Evolutionary conservation across 306 rosid genomes (phyloP).

Genomic region (Cucurbita maxima): DNA sequence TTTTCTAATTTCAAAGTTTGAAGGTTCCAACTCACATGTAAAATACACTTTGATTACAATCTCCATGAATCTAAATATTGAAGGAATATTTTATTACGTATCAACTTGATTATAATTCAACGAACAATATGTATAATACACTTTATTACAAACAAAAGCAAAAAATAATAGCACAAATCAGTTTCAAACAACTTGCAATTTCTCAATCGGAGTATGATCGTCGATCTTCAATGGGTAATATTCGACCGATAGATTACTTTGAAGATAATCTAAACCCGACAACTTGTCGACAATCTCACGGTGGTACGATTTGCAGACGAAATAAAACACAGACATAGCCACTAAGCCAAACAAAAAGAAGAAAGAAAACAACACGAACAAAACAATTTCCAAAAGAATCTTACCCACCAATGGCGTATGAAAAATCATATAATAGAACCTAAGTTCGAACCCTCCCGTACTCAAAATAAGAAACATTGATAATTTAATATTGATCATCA

Average conservation of each 20-base stretch:
- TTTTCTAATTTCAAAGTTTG: background rate
- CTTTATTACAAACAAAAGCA: background rate
- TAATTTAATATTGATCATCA: slow-evolving; percentile 14
- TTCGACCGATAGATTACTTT: slow-evolving; percentile 9
- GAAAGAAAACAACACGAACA: slow-evolving; percentile 17
- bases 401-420: slow-evolving; percentile 13
- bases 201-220: slow-evolving; percentile 34
- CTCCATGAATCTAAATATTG: too few relatives aligned
- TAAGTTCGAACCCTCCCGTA: background rate
- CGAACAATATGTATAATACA: background rate
- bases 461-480: background rate
- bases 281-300: slow-evolving; percentile 48
- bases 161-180: background rate
- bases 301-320: slow-evolving; percentile 72
- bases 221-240: slow-evolving; percentile 37
- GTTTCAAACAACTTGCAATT: background rate
- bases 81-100: too few relatives aligned
- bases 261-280: slow-evolving; percentile 39
- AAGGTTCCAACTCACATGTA: too few relatives aligned
- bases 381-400: slow-evolving; percentile 16
- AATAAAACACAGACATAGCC: slow-evolving; percentile 46
- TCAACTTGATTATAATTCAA: too few relatives aligned
- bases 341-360: slow-evolving; percentile 35
- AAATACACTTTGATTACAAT: too few relatives aligned
- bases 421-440: slow-evolving; percentile 24